Base-by-base conservation (phyloP, 2,329 filamentous ascomycete species). In the Fusarium sp. region DNA sequence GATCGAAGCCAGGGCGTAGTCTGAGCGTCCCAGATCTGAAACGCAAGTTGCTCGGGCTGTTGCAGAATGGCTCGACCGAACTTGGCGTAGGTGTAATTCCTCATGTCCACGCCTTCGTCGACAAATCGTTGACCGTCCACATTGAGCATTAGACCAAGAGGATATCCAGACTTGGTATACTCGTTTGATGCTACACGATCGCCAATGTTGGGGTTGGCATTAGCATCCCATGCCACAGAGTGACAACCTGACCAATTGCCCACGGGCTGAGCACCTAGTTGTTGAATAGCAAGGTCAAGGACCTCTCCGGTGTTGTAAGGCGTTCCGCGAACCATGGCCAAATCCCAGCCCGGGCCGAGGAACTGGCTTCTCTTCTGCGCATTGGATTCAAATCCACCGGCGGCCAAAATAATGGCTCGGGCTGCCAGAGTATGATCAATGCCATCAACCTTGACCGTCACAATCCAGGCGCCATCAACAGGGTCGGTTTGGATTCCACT, bases 141-240 rank as follows among this genome's bases (percentile, higher is more conserved):
- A 74, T 93, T 93, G 18, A 93, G 66, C 88, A 92, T 93, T 14
- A 93, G 73, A 0, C 91, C 91, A 0, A 93, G 83, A 0, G 91
- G 91, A 73, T 93, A 93, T 1, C 91, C 91, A 1, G 89, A 91
- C 77, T 93, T 93, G 8, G 91, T 93, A 77, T 88, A 92, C 78
- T 92, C 88, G 75, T 93, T 93, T 5, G 91, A 91, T 3, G 89
- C 81, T n/a, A 81, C 81, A 2, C 89, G 85, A 73, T 92, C 88
- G 5, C 91, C 91, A 0, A 82, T 82, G 69, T 89, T 78, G 0
- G 86, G 79, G 0, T 88, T 85, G 0, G 91, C 87, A 75, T 92
- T 87, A 1, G 89, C 90, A 76, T 93, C 91, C 91, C 91, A 93
- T 6, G 88, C 88, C 0, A 89, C 88, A 1, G 89, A 88, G 77